phyloP scores from a whole-genome alignment of 306 rosid species.

The Prosopis cineraria region DNA sequence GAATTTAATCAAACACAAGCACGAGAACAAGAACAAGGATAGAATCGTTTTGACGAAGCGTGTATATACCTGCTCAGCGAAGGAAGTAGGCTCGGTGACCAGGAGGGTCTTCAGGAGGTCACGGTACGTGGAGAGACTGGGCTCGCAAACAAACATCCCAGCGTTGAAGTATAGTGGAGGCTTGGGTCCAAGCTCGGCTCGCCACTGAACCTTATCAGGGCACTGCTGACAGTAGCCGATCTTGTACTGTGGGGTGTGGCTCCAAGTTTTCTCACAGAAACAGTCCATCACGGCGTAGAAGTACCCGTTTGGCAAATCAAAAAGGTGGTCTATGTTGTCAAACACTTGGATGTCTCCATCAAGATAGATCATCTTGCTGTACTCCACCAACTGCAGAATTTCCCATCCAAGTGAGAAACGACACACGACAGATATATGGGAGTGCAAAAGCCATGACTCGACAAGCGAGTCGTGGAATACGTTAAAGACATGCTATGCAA shows the following conservation, averaged over 20 bases:
- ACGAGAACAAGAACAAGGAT: neutral
- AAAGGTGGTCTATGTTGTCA: conserved; percentile 66
- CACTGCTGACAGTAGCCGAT: conserved; percentile 82
- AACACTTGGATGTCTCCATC: conserved; percentile 84
- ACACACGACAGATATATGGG: neutral
- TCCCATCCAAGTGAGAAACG: neutral
- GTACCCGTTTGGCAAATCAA: conserved; percentile 53
- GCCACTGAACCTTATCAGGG: conserved; percentile 70
- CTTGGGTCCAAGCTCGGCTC: conserved; percentile 51
- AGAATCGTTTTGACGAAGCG: neutral
- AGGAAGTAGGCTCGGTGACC: conserved; percentile 56
- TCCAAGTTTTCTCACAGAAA: conserved; percentile 76
- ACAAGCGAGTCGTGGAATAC: neutral
- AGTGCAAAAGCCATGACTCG: no score
- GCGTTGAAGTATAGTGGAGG: conserved; percentile 88
- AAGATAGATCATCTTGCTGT: conserved; percentile 72
- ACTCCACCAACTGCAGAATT: conserved; percentile 66
- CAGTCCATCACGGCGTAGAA: conserved; percentile 90
- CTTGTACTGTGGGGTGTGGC: conserved; percentile 56
- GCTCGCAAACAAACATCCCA: conserved; percentile 78
- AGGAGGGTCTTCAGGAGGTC: conserved; percentile 51
- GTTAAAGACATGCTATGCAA: conserved; percentile 28
- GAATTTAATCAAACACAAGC: neutral
- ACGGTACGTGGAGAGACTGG: conserved; percentile 46
- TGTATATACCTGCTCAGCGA: conserved; percentile 74